phyloP scores from a whole-genome alignment of 2,329 filamentous ascomycete species.

The Pseudonectria foliicola region DNA sequence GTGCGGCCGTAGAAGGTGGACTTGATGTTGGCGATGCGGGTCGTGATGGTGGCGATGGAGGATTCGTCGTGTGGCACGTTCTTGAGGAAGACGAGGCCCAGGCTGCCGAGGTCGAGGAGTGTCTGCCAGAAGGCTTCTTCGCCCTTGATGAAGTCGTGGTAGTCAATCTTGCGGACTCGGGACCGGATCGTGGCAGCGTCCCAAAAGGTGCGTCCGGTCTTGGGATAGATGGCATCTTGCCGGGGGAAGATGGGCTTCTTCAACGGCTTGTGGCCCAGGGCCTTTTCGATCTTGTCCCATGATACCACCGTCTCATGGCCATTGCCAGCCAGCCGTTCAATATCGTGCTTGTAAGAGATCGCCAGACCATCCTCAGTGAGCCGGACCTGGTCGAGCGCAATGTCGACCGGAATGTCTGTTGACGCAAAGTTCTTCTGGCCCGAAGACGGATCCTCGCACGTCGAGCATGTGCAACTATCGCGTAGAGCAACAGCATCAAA shows the following conservation, averaged over 20 bases:
- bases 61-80: conserved; percentile 62
- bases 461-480: conserved; percentile 46
- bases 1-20: conserved; percentile 88
- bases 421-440: conserved; percentile 50
- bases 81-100: conserved; percentile 71
- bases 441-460: conserved; percentile 50
- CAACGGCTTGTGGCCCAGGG: conserved; percentile 17
- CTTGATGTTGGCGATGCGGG: conserved; percentile 68
- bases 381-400: conserved; percentile 25
- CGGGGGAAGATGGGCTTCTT: conserved; percentile 17
- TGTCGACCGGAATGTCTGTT: conserved; percentile 30
- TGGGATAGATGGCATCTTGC: conserved; percentile 21
- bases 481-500: conserved; percentile 34
- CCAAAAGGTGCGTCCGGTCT: conserved; percentile 35
- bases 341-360: conserved; percentile 52
- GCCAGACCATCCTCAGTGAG: conserved; percentile 36
- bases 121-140: conserved; percentile 49
- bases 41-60: conserved; percentile 61
- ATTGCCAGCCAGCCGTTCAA: conserved; percentile 23
- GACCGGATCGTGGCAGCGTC: conserved; percentile 28
- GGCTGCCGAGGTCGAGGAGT: conserved; percentile 53
- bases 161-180: conserved; percentile 55
- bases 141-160: conserved; percentile 63
- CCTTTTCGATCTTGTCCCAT: conserved; percentile 31
- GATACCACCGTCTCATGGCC: conserved; percentile 28